Evolutionary conservation across 495 filamentous ascomycete species (phyloP).

Genomic region (Xylaria flabelliformis): DNA sequence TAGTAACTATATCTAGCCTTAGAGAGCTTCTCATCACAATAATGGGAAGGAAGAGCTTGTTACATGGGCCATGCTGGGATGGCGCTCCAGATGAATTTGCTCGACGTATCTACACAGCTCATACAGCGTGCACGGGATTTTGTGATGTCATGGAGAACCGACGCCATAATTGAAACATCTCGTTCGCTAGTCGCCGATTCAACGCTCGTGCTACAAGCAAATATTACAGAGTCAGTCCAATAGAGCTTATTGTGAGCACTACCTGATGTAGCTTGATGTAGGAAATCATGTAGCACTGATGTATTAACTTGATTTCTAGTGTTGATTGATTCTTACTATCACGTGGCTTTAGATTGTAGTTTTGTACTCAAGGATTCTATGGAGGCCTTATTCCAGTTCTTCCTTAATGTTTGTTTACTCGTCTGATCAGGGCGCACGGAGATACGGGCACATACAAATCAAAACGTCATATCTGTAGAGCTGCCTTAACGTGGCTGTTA

Average conservation of each 20-base stretch:
- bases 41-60: background rate
- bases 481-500: background rate
- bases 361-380: background rate
- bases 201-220: too few species aligned
- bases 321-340: background rate
- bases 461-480: background rate
- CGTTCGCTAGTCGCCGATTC: too few species aligned
- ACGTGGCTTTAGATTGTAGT: background rate
- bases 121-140: too few species aligned
- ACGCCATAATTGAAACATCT: too few species aligned
- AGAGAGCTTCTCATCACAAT: background rate
- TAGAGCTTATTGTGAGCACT: background rate
- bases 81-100: background rate
- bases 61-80: background rate
- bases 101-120: too few species aligned
- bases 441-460: background rate
- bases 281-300: background rate
- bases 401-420: background rate
- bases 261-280: background rate
- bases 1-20: background rate
- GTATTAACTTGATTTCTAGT: background rate
- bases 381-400: background rate
- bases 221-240: background rate
- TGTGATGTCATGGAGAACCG: too few species aligned
- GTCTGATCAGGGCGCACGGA: background rate